Evolutionary conservation across 164 flowering plant genomes (phyloP).

Genomic region (Amborella trichopoda): DNA sequence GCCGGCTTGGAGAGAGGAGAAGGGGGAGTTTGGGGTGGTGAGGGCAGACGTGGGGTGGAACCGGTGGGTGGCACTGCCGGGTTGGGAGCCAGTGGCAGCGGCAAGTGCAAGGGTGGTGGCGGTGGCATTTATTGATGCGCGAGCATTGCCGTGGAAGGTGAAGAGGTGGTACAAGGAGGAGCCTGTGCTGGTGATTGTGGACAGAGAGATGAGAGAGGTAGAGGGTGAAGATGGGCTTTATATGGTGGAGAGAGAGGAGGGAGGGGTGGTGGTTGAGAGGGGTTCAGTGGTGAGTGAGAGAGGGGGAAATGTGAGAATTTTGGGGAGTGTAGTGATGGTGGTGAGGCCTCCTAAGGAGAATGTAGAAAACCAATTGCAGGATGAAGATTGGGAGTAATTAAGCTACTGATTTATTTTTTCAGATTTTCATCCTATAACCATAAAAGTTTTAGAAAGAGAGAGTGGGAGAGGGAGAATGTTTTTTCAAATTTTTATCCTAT

Average conservation of each 20-base stretch:
- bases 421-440: too few relatives aligned
- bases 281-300: slow-evolving; percentile 43
- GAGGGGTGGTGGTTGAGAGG: slow-evolving; percentile 64
- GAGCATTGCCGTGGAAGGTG: slow-evolving; percentile 74
- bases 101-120: slow-evolving; percentile 39
- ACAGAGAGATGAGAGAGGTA: slow-evolving; percentile 47
- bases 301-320: slow-evolving; percentile 40
- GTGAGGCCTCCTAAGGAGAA: slow-evolving; percentile 81
- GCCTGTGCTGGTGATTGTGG: slow-evolving; percentile 55
- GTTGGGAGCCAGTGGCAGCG: slow-evolving; percentile 53
- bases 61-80: slow-evolving; percentile 72
- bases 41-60: slow-evolving; percentile 71
- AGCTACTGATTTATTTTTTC: too few relatives aligned
- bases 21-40: slow-evolving; percentile 67
- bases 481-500: too few relatives aligned
- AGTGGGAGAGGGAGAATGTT: too few relatives aligned
- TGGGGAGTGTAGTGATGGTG: slow-evolving; percentile 70
- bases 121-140: slow-evolving; percentile 47
- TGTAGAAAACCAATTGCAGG: slow-evolving; percentile 39
- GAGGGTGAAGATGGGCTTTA: slow-evolving; percentile 53
- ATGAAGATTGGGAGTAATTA: slow-evolving; percentile 90
- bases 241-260: slow-evolving; percentile 18
- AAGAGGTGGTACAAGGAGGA: slow-evolving; percentile 68
- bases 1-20: slow-evolving; percentile 41
- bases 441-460: too few relatives aligned